These are phyloP conservation scores for Digitaria exilis DNA, from an alignment of 202 grass and related monocot species.

Conservation along the genomic window DNA sequence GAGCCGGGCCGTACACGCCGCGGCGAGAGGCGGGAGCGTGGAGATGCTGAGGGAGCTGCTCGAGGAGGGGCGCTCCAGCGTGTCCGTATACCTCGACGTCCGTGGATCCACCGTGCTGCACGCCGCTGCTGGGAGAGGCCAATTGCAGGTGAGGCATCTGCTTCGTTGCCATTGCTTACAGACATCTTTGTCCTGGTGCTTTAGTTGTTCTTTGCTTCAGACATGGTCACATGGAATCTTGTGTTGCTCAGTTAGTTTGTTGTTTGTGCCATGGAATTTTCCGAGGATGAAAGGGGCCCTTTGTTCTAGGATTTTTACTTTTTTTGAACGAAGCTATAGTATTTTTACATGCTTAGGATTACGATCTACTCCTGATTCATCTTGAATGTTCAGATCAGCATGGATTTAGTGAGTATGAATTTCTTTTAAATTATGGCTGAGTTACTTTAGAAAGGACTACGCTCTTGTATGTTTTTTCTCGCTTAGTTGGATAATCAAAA, in stretches of 20 bases:
- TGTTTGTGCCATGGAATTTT: not conserved
- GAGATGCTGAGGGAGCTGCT: conserved; percentile 77
- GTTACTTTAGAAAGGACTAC: not conserved
- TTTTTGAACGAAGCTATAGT: no score
- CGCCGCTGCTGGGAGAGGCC: conserved; percentile 74
- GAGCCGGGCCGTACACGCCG: conserved; percentile 78
- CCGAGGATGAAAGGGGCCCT: not conserved
- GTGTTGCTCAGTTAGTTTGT: not conserved
- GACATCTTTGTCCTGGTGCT: not conserved
- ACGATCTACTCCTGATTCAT: not conserved
- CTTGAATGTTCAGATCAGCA: not conserved
- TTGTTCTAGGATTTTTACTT: not conserved
- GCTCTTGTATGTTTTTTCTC: not conserved
- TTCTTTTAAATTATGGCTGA: not conserved
- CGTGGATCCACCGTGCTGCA: conserved; percentile 87
- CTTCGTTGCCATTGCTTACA: conserved; percentile 12
- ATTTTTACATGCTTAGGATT: not conserved
- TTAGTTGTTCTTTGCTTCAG: not conserved
- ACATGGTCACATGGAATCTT: not conserved
- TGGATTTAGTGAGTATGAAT: not conserved
- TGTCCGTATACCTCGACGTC: conserved; percentile 68
- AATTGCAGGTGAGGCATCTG: conserved; percentile 65
- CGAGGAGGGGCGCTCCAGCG: conserved; percentile 42
- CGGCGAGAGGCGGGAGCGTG: conserved; percentile 80
- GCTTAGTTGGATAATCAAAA: not conserved